phyloP scores from a whole-genome alignment of 1,139 yeast species.

The Kodamaea derodonti region DNA sequence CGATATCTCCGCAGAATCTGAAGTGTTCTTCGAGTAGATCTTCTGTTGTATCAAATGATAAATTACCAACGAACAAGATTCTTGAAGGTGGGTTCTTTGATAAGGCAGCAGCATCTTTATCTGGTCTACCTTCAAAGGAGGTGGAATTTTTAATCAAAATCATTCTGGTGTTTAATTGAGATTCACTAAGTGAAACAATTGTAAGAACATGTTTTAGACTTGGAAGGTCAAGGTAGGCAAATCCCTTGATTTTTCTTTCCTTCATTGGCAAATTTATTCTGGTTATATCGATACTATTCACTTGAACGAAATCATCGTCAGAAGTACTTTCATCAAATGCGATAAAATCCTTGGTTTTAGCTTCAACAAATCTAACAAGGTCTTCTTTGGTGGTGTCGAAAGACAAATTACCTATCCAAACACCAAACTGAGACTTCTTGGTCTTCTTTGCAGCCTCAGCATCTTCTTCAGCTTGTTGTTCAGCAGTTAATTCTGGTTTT shows the following conservation, averaged over 20 bases:
- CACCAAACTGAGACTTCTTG: slow-evolving; percentile 60
- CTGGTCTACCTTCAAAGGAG: slow-evolving; percentile 88
- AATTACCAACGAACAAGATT: slow-evolving; percentile 86
- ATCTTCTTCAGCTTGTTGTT: slow-evolving; percentile 22
- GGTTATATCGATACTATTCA: slow-evolving; percentile 48
- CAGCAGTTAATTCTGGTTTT: slow-evolving; percentile 32
- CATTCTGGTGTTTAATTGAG: slow-evolving; percentile 75
- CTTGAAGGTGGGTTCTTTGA: slow-evolving; percentile 84
- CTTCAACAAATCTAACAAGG: slow-evolving; percentile 56
- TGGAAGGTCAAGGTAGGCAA: slow-evolving; percentile 86
- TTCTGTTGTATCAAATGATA: slow-evolving; percentile 89
- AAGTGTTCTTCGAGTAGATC: slow-evolving; percentile 76
- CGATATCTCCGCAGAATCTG: slow-evolving; percentile 73
- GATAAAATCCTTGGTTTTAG: slow-evolving; percentile 46
- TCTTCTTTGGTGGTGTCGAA: slow-evolving; percentile 83
- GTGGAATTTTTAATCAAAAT: slow-evolving; percentile 77
- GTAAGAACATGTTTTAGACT: slow-evolving; percentile 58
- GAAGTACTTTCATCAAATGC: slow-evolving; percentile 11
- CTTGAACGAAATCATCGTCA: slow-evolving; percentile 36
- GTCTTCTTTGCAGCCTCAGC: slow-evolving; percentile 23
- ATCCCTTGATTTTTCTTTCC: slow-evolving; percentile 69
- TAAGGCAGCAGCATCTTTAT: slow-evolving; percentile 40
- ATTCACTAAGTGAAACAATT: slow-evolving; percentile 68
- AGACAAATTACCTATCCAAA: slow-evolving; percentile 92
- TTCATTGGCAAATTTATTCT: slow-evolving; percentile 67